phyloP scores from a whole-genome alignment of 768 basidiomycete genomes.

The Terana coerulea region DNA sequence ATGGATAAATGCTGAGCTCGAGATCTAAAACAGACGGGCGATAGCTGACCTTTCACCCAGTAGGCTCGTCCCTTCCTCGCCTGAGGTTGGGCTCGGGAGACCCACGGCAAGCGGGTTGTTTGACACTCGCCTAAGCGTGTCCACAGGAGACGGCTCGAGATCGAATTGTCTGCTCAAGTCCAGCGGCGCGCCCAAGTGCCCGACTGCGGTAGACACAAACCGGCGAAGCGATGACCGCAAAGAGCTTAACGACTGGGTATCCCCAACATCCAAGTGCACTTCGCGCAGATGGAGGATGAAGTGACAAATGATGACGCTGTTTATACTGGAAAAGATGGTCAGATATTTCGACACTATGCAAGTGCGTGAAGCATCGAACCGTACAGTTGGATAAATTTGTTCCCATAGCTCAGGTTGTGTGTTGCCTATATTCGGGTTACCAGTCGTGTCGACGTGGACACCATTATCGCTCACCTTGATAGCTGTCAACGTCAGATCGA shows the following conservation, averaged over 20 bases:
- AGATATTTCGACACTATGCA: neutral
- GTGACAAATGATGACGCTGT: constrained; percentile 12
- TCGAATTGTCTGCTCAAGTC: neutral
- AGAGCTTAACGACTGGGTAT: neutral
- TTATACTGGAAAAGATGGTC: neutral
- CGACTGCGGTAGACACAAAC: constrained; percentile 8
- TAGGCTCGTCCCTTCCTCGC: neutral
- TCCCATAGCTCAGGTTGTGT: neutral
- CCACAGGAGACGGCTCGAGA: neutral
- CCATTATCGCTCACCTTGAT: neutral
- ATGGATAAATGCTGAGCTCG: neutral
- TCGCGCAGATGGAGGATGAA: constrained; percentile 15
- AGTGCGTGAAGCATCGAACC: neutral
- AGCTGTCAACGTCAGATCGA: neutral
- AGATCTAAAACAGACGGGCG: neutral
- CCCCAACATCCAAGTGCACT: neutral
- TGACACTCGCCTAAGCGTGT: neutral
- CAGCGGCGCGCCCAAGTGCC: constrained; percentile 12
- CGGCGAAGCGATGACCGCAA: neutral
- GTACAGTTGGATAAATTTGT: neutral
- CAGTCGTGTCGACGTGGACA: neutral
- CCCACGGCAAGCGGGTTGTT: constrained; percentile 2
- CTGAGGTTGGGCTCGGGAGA: neutral
- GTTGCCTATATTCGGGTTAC: too few relatives aligned
- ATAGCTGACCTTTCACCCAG: neutral